Conservation (phyloP, 495 filamentous ascomycete genomes). For the Neurospora sp. region DNA sequence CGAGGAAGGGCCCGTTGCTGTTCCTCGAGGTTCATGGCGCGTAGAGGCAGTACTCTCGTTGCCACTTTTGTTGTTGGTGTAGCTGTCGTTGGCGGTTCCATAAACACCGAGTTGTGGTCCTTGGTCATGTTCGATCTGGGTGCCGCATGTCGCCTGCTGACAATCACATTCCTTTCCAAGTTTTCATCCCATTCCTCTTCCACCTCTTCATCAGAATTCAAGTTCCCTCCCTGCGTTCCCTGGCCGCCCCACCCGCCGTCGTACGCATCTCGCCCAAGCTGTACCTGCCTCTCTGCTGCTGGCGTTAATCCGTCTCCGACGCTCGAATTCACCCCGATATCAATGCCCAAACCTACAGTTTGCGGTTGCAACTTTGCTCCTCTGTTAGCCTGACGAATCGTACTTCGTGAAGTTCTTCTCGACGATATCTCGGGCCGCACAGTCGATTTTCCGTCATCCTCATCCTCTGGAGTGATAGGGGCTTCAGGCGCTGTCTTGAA, state of each 20-base stretch:
- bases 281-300: constrained; percentile 28
- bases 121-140: constrained; percentile 10
- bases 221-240: not conserved
- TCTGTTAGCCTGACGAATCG: constrained; percentile 27
- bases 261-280: constrained; percentile 21
- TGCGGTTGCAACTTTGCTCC: constrained; percentile 16
- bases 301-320: constrained; percentile 26
- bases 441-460: constrained; percentile 36
- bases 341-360: constrained; percentile 38
- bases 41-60: constrained; percentile 29
- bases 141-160: constrained; percentile 38
- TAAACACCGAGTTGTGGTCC: constrained; percentile 25
- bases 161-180: constrained; percentile 45
- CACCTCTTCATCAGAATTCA: constrained; percentile 24
- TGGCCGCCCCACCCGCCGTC: constrained; percentile 36
- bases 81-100: constrained; percentile 20
- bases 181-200: constrained; percentile 47
- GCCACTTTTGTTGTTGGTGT: constrained; percentile 27
- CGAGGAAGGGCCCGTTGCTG: constrained; percentile 17
- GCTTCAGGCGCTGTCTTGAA: constrained; percentile 63
- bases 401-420: constrained; percentile 29
- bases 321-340: constrained; percentile 29
- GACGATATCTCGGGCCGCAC: constrained; percentile 39
- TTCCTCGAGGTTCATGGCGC: constrained; percentile 37
- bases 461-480: constrained; percentile 51